Conservation (phyloP, 1,139 yeast species). For the Candida tetrigidarum region DNA sequence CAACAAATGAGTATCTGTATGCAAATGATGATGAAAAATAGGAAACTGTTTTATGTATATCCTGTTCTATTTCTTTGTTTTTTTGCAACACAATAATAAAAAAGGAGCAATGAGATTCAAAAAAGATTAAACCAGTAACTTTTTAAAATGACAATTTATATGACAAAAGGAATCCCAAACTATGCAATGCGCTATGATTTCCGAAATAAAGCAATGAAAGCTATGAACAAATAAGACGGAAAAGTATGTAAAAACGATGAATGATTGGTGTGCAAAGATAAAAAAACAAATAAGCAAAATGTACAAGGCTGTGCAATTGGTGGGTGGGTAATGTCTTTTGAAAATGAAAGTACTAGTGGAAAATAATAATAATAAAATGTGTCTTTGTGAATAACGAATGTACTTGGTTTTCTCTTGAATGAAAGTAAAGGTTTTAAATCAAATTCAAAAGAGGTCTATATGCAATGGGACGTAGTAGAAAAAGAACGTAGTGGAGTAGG, state of each 20-base stretch:
- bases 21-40: neutral
- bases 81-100: neutral
- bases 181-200: neutral
- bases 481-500: neutral
- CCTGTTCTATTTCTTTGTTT: neutral
- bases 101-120: neutral
- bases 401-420: constrained; percentile 1
- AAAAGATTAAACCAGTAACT: constrained; percentile 6
- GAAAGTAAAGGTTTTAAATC: neutral
- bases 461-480: neutral
- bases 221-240: neutral
- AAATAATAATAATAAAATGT: neutral
- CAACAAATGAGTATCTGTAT: neutral
- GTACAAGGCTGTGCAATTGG: too few species aligned
- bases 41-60: neutral
- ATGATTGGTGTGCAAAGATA: neutral
- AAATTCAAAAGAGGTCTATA: neutral
- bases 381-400: neutral
- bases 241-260: neutral
- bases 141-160: constrained; percentile 2
- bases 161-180: constrained; percentile 1
- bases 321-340: too few species aligned
- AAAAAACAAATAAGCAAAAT: neutral
- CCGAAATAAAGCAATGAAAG: neutral
- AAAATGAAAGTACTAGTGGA: neutral